Base-by-base conservation (phyloP, 306 rosid species). In the Sophora flavescens region DNA sequence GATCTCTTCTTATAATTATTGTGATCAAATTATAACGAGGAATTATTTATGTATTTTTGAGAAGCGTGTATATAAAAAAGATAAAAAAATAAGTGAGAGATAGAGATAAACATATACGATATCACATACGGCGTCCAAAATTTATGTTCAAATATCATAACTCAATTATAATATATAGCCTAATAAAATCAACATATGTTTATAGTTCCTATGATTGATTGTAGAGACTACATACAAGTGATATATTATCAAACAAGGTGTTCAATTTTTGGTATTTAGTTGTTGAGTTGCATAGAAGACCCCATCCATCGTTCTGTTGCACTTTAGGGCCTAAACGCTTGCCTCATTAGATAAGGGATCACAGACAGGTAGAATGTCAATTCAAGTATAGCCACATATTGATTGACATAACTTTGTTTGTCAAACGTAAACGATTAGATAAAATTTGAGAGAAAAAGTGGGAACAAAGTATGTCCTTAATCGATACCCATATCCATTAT, bases 321-420 rank as follows among this genome's bases (percentile, higher is more conserved):
- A 65, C 11, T 42, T 80, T 61, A 45, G 61, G 73, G 77, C 72
- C 68, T 41, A 68, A 68, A 39, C 22, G 61, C 52, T 74, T 48
- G 11, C 36, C 62, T 42, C 69, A 47, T 70, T 18, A 30, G 77
- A 75, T 22, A 63, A 83, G 57, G 70, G 26, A 73, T 68, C 35
- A 13, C 16, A 3, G 68, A 72, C 51, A 10, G 60, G 60, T 63
- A 45, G 32, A 69, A 58, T 75, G 77, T 69, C 78, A 70, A 75
- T 75, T 84, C 79, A 54, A 33, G 11, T 56, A 60, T 7, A 56
- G 15, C 10, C 36, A 66, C 16, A 28, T 16, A 4, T 48, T 72
- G 76, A 74, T 73, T 74, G 80, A 35, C 11, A 18, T 51, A 75
- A 41, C 73, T 10, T 63, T 10, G n/a, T 42, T 53, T 14, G 38